phyloP scores from a whole-genome alignment of 495 filamentous ascomycete species.

The Aspergillus homomorphus region DNA sequence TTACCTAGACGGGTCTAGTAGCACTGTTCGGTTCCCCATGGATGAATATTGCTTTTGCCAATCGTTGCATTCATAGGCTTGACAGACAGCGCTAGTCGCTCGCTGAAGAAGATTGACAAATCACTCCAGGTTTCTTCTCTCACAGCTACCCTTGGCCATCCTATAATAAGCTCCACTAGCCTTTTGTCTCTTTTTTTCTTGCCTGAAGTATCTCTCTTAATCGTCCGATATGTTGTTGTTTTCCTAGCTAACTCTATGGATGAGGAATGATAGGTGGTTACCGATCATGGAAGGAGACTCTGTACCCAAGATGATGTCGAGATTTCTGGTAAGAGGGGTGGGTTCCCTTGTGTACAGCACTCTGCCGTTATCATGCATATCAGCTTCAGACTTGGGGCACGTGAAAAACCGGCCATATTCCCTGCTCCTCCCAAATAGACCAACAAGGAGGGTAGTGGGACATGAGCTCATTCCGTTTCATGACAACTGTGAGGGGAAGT shows the following conservation, averaged over 20 bases:
- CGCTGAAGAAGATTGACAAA: not conserved
- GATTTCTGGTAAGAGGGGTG: not conserved
- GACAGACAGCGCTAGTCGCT: slow-evolving; percentile 1
- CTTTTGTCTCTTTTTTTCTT: too few species aligned
- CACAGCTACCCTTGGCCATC: not conserved
- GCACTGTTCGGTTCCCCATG: not conserved
- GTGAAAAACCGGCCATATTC: slow-evolving; percentile 1
- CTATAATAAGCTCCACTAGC: not conserved
- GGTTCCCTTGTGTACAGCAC: not conserved
- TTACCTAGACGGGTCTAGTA: not conserved
- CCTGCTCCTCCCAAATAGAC: not conserved
- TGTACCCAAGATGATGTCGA: not conserved
- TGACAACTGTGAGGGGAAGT: not conserved
- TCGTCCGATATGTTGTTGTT: too few species aligned
- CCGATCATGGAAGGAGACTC: not conserved
- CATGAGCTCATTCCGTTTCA: slow-evolving; percentile 2
- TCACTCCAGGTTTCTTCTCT: not conserved
- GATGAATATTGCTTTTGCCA: not conserved
- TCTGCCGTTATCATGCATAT: not conserved
- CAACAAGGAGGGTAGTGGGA: not conserved
- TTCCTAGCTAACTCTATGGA: not conserved
- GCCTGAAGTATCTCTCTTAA: too few species aligned
- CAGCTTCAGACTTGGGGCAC: not conserved
- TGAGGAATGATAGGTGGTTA: not conserved
- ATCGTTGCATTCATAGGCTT: not conserved